Evolutionary conservation across 1,139 yeast species (phyloP).

Genomic region (Saccharomycopsis crataegensis): DNA sequence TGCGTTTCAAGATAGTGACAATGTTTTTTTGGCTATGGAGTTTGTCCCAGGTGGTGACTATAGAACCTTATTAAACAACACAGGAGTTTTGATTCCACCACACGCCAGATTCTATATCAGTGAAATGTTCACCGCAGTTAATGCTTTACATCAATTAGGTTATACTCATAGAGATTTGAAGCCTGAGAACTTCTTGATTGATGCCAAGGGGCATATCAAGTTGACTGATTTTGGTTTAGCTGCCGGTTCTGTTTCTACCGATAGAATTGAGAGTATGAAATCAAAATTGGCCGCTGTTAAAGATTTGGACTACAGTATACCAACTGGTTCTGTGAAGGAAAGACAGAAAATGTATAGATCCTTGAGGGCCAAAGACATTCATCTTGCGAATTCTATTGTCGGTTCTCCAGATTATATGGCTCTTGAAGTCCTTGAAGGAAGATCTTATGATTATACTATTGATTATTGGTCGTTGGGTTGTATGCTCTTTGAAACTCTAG

Average conservation of each 20-base stretch:
- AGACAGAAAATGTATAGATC: conserved; percentile 81
- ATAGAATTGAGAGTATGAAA: conserved; percentile 90
- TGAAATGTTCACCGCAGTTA: conserved; percentile 94
- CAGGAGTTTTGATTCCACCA: conserved; percentile 87
- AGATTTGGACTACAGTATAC: conserved; percentile 57
- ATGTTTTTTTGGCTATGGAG: conserved; percentile 95
- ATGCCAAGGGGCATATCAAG: conserved; percentile 91
- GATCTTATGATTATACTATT: conserved; percentile 88
- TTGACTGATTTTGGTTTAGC: conserved; percentile 97
- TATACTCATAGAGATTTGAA: conserved; percentile 95
- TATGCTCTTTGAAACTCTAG: conserved; percentile 83
- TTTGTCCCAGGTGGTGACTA: conserved; percentile 99
- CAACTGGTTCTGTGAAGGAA: conserved; percentile 73
- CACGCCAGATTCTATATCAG: conserved; percentile 93
- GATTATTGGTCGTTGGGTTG: conserved; percentile 99
- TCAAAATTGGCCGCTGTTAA: conserved; percentile 75
- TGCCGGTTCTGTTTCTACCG: conserved; percentile 90
- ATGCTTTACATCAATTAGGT: conserved; percentile 89
- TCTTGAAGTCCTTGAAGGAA: conserved; percentile 90
- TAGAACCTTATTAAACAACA: conserved; percentile 86
- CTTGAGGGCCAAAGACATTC: conserved; percentile 55
- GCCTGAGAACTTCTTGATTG: conserved; percentile 95
- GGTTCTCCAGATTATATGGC: conserved; percentile 99
- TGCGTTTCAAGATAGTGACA: conserved; percentile 90
- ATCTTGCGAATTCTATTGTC: conserved; percentile 89